phyloP scores from a whole-genome alignment of 805 yeast species.

The Candida andamanensis region DNA sequence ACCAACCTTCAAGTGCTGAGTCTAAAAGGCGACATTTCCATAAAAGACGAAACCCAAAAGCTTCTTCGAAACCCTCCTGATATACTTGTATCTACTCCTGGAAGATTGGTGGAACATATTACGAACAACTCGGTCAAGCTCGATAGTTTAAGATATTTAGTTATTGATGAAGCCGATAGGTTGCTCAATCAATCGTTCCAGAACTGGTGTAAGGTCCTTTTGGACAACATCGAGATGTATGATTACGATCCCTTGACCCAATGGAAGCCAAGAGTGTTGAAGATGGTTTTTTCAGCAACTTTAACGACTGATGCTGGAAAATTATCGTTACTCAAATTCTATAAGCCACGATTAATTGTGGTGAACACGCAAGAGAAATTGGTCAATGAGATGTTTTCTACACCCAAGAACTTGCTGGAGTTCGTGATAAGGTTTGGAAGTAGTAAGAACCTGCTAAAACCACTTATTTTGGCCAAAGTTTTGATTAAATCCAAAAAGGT shows the following conservation, averaged over 20 bases:
- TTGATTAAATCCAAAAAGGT: constrained; percentile 29
- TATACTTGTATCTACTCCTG: constrained; percentile 68
- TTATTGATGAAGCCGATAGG: constrained; percentile 80
- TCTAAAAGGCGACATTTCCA: constrained; percentile 48
- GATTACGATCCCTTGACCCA: constrained; percentile 3
- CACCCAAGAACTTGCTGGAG: constrained; percentile 53
- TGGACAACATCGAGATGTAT: constrained; percentile 27
- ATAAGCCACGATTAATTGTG: constrained; percentile 67
- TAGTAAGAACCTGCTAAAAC: constrained; percentile 51
- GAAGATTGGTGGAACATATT: constrained; percentile 76
- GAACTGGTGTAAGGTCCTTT: constrained; percentile 73
- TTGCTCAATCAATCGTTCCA: constrained; percentile 85
- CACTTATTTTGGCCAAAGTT: constrained; percentile 62
- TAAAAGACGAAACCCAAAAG: constrained; percentile 57
- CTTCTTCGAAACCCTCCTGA: constrained; percentile 52
- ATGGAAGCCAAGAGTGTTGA: constrained; percentile 41
- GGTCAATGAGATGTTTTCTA: constrained; percentile 52
- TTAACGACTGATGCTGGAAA: constrained; percentile 90
- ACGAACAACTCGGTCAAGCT: constrained; percentile 39
- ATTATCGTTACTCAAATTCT: constrained; percentile 63
- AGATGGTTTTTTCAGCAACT: constrained; percentile 88
- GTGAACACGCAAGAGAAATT: constrained; percentile 53
- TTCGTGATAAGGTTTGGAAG: constrained; percentile 36
- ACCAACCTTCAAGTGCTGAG: constrained; percentile 60
- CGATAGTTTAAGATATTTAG: constrained; percentile 52